Conservation (phyloP, 768 basidiomycete species). For the Obba rivulosa region DNA sequence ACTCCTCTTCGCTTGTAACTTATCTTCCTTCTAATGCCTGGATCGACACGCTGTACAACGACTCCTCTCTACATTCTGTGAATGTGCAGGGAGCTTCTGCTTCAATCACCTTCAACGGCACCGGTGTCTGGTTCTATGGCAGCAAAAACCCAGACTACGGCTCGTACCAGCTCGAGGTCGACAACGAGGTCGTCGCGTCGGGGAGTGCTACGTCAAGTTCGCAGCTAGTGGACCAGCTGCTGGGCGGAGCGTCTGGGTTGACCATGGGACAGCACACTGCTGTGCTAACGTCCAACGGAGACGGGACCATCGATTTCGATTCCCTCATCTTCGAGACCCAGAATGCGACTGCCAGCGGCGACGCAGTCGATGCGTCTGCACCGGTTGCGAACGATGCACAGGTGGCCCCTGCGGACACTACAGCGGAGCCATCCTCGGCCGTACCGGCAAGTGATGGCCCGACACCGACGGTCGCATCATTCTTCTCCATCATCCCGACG, state of each 20-base stretch:
- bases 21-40: constrained; percentile 48
- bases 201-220: constrained; percentile 30
- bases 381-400: no score
- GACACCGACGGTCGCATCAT: no score
- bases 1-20: constrained; percentile 48
- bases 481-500: no score
- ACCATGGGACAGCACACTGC: constrained; percentile 42
- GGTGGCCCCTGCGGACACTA: no score
- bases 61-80: constrained; percentile 42
- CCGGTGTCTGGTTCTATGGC: constrained; percentile 49
- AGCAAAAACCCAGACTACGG: constrained; percentile 43
- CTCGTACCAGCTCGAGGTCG: constrained; percentile 38
- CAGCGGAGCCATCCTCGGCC: no score
- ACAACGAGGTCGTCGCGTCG: constrained; percentile 32
- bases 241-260: constrained; percentile 40
- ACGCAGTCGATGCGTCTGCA: no score
- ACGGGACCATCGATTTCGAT: constrained; percentile 44
- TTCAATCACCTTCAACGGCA: constrained; percentile 47
- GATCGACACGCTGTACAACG: constrained; percentile 37
- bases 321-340: constrained; percentile 35
- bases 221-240: constrained; percentile 30
- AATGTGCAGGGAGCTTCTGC: constrained; percentile 41
- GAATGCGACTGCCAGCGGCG: no score
- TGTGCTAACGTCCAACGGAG: constrained; percentile 40
- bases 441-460: no score